Conservation (phyloP, 345 rosid genomes). For the Ceriops zippeliana region DNA sequence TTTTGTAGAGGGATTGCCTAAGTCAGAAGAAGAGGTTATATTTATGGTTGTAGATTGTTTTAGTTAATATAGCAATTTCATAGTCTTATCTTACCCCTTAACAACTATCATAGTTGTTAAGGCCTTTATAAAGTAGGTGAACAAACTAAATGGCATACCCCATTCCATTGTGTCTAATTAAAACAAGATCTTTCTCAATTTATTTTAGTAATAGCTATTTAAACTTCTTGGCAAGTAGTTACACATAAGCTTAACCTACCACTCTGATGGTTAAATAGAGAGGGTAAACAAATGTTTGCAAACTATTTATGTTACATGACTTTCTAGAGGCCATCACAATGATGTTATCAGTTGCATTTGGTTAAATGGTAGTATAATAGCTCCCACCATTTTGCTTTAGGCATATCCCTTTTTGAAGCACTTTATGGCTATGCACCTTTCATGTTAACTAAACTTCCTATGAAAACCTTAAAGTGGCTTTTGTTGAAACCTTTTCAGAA, state of each 20-base stretch:
- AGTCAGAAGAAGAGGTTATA: no score
- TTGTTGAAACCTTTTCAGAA: not conserved
- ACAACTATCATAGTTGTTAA: no score
- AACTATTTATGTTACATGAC: not conserved
- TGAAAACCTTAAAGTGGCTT: not conserved
- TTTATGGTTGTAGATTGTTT: no score
- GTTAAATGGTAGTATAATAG: slow-evolving; percentile 1
- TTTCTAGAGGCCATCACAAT: not conserved
- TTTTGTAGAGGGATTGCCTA: no score
- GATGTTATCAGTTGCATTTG: not conserved
- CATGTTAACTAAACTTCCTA: rapidly evolving
- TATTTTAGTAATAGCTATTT: not conserved
- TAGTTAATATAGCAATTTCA: no score
- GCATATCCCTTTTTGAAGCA: not conserved
- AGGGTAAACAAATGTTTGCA: not conserved
- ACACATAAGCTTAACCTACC: not conserved
- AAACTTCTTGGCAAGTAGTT: not conserved
- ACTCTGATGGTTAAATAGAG: not conserved
- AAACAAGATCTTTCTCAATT: not conserved
- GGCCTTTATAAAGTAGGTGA: no score
- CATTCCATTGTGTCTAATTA: not conserved
- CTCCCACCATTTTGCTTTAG: not conserved
- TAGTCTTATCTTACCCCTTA: no score
- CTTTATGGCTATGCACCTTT: not conserved
- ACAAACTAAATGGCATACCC: no score